phyloP scores from a whole-genome alignment of 768 basidiomycete species.

The Mycena capillaripes region DNA sequence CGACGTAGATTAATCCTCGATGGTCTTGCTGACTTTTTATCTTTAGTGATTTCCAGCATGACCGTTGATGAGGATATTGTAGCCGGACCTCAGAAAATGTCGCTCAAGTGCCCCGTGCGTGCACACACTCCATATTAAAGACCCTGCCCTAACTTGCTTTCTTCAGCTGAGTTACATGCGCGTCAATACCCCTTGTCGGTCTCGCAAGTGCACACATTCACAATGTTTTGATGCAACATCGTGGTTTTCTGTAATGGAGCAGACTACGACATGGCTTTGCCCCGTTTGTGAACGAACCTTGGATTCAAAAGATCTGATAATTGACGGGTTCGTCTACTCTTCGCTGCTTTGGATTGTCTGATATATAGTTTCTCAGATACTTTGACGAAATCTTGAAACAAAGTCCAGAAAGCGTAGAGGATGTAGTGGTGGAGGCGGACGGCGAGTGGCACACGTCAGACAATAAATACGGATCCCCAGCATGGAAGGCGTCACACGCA shows the following conservation, averaged over 20 bases:
- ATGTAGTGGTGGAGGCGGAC: constrained; percentile 94
- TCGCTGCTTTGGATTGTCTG: constrained; percentile 2
- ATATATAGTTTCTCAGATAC: constrained; percentile 65
- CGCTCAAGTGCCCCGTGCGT: constrained; percentile 93
- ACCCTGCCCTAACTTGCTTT: not conserved
- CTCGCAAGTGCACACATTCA: constrained; percentile 87
- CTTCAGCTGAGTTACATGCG: constrained; percentile 87
- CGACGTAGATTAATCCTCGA: not conserved
- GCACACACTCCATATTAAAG: constrained; percentile 6
- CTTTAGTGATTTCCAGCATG: constrained; percentile 68
- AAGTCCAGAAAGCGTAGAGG: constrained; percentile 86
- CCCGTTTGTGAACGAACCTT: constrained; percentile 91
- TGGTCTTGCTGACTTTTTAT: constrained; percentile 23
- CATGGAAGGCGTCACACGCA: constrained; percentile 76
- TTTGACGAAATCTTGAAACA: constrained; percentile 87
- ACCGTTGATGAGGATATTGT: constrained; percentile 93
- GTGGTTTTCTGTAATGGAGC: constrained; percentile 96
- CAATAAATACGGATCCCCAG: constrained; percentile 81
- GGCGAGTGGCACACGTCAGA: constrained; percentile 97
- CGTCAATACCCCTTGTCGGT: constrained; percentile 87
- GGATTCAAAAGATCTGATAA: constrained; percentile 84
- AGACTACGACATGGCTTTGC: constrained; percentile 96
- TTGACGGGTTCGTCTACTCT: constrained; percentile 81
- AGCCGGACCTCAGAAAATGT: constrained; percentile 91
- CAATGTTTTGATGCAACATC: constrained; percentile 97